Conservation (phyloP, 1,139 yeast species). For the Groenewaldozyma auringiensis region DNA sequence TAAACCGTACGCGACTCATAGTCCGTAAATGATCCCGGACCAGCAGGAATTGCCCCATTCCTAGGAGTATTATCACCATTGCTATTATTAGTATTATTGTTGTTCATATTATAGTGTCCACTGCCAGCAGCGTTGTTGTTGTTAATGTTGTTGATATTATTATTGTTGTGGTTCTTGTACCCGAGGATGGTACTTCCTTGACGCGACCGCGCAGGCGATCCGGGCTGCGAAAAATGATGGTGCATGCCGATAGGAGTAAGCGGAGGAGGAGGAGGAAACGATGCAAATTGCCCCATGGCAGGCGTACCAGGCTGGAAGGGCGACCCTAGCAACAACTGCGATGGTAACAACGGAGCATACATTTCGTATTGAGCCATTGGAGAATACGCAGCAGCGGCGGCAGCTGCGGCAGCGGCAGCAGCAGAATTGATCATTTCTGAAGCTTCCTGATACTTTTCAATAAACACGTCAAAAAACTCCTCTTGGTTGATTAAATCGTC, state of each 20-base stretch:
- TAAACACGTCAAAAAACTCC: slow-evolving; percentile 2
- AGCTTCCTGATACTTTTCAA: neutral
- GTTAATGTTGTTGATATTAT: neutral
- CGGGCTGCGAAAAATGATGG: slow-evolving; percentile 1
- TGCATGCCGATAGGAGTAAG: too few species aligned
- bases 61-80: slow-evolving; percentile 7
- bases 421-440: slow-evolving; percentile 1
- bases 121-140: slow-evolving; percentile 2
- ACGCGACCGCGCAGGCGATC: too few species aligned
- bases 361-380: slow-evolving; percentile 31
- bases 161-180: neutral
- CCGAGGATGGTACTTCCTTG: neutral
- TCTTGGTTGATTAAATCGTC: neutral
- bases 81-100: slow-evolving; percentile 16
- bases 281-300: slow-evolving; percentile 25
- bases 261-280: slow-evolving; percentile 25
- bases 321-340: slow-evolving; percentile 58
- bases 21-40: slow-evolving; percentile 8
- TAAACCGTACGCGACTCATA: slow-evolving; percentile 57
- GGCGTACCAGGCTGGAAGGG: slow-evolving; percentile 49
- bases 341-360: slow-evolving; percentile 54
- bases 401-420: slow-evolving; percentile 2
- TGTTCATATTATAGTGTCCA: slow-evolving; percentile 12
- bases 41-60: slow-evolving; percentile 10
- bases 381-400: slow-evolving; percentile 11